phyloP scores from a whole-genome alignment of 1,284 basidiomycete genomes.

The Cutaneotrichosporon cutaneum region DNA sequence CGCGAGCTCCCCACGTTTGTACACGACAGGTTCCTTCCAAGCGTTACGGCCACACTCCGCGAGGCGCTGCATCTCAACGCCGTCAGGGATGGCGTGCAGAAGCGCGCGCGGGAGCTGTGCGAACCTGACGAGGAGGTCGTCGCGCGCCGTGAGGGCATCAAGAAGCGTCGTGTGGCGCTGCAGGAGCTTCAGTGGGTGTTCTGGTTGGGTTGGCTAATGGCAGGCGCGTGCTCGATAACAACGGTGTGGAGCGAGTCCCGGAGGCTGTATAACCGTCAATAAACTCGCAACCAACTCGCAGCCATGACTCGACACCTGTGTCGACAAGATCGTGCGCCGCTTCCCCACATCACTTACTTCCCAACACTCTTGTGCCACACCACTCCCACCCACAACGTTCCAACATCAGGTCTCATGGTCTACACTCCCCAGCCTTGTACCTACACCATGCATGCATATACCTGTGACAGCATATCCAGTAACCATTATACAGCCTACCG shows the following conservation, averaged over 20 bases:
- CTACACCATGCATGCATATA: no score
- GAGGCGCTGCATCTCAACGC: conserved; percentile 20
- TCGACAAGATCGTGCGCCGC: no score
- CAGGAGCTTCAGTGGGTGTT: conserved; percentile 2
- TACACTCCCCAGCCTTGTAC: no score
- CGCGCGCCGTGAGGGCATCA: conserved; percentile 7
- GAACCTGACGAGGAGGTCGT: conserved; percentile 22
- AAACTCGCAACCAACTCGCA: no score
- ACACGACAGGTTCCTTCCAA: conserved; percentile 13
- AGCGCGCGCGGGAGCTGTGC: conserved; percentile 12
- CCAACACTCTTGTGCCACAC: no score
- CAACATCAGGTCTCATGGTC: no score
- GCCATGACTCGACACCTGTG: no score
- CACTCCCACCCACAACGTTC: no score
- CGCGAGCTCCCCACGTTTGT: conserved; percentile 6
- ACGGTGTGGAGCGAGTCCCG: no score
- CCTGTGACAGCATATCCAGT: background rate
- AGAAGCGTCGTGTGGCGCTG: conserved; percentile 1
- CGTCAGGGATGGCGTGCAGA: conserved; percentile 9
- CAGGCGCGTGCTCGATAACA: conserved; percentile 5
- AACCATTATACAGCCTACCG: conserved; percentile 7
- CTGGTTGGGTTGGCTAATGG: background rate
- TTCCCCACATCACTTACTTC: no score
- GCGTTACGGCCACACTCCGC: conserved; percentile 13
- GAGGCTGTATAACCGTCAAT: no score